Evolutionary conservation across 306 rosid species (phyloP).

Genomic region (Neltuma alba): DNA sequence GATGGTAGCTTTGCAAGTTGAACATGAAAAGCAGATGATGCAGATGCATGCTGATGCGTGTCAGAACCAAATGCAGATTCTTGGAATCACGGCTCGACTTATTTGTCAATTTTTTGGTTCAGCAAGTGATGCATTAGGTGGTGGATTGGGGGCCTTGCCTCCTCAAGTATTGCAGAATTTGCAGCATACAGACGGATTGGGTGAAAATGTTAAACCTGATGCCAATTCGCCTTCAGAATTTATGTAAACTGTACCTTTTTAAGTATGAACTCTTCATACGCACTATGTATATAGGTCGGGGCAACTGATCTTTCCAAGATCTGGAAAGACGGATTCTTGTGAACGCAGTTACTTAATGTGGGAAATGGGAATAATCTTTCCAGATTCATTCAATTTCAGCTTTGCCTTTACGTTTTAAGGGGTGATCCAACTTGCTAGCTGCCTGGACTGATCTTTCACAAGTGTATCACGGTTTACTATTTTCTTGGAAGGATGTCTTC

Average conservation of each 20-base stretch:
- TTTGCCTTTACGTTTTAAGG: slow-evolving; percentile 3
- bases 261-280: neutral
- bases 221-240: slow-evolving; percentile 86
- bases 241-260: slow-evolving; percentile 44
- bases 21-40: slow-evolving; percentile 90
- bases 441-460: slow-evolving; percentile 20
- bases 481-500: neutral
- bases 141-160: slow-evolving; percentile 67
- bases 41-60: slow-evolving; percentile 83
- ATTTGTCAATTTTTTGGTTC: slow-evolving; percentile 82
- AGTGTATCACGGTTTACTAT: slow-evolving; percentile 18
- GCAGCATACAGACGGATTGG: slow-evolving; percentile 74
- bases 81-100: slow-evolving; percentile 76
- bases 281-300: neutral
- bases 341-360: slow-evolving; percentile 12
- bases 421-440: slow-evolving; percentile 5
- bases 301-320: slow-evolving; percentile 22
- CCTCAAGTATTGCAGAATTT: slow-evolving; percentile 79
- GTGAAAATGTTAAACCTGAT: slow-evolving; percentile 70
- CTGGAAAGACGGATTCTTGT: slow-evolving; percentile 12
- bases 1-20: slow-evolving; percentile 81
- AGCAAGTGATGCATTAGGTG: slow-evolving; percentile 66
- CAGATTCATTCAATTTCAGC: slow-evolving; percentile 15
- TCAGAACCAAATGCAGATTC: slow-evolving; percentile 88
- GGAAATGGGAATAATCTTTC: slow-evolving; percentile 10